Evolutionary conservation across 805 yeast species (phyloP).

Genomic region (Kluyveromyces dobzhanskii): DNA sequence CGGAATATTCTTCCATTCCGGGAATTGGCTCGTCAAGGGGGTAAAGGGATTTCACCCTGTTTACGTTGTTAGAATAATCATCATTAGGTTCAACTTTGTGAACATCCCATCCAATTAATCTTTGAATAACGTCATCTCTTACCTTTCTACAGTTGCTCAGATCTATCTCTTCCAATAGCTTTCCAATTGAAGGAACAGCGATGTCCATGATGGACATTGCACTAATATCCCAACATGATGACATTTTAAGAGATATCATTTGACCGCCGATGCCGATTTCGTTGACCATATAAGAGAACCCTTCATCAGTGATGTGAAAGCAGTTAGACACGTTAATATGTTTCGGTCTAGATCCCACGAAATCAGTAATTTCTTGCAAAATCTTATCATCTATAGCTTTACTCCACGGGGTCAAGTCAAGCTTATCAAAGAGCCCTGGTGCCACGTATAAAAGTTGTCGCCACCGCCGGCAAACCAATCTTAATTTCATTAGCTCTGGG

Average conservation of each 20-base stretch:
- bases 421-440: slow-evolving; percentile 39
- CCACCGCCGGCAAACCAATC: slow-evolving; percentile 60
- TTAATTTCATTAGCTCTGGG: slow-evolving; percentile 51
- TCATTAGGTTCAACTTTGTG: background rate
- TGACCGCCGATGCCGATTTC: slow-evolving; percentile 62
- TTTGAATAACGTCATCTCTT: slow-evolving; percentile 59
- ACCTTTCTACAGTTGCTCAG: slow-evolving; percentile 68
- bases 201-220: slow-evolving; percentile 80
- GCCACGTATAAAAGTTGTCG: slow-evolving; percentile 53
- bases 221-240: slow-evolving; percentile 66
- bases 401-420: slow-evolving; percentile 58
- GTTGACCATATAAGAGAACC: slow-evolving; percentile 61
- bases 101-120: slow-evolving; percentile 53
- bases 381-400: slow-evolving; percentile 51
- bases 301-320: slow-evolving; percentile 69
- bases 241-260: slow-evolving; percentile 49
- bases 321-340: slow-evolving; percentile 60
- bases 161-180: slow-evolving; percentile 49
- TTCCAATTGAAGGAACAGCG: slow-evolving; percentile 57
- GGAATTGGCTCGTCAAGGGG: slow-evolving; percentile 21
- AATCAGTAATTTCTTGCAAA: slow-evolving; percentile 50
- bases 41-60: slow-evolving; percentile 2
- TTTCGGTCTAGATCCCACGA: slow-evolving; percentile 62
- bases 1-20: slow-evolving; percentile 25
- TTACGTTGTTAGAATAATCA: background rate